Evolutionary conservation across 352 stramenopile genomes (phyloP).

Genomic region (Pythium utonaiense): DNA sequence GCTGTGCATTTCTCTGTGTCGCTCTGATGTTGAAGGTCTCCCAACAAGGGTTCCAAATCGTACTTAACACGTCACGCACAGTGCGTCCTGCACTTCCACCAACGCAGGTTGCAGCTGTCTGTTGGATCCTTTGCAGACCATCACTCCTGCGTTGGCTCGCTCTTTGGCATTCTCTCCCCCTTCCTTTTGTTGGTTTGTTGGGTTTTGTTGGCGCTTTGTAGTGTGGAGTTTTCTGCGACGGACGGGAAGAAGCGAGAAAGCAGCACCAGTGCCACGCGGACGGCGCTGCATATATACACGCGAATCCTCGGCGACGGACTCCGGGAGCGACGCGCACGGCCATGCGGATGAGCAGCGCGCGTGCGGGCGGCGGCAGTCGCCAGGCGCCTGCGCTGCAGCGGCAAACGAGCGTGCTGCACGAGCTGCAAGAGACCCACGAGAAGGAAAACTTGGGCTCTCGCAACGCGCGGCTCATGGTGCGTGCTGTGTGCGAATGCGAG

Average conservation of each 20-base stretch:
- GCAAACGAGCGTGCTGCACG: conserved; percentile 74
- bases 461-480: conserved; percentile 74
- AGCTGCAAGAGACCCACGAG: conserved; percentile 74
- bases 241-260: background rate
- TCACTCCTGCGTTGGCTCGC: conserved; percentile 18
- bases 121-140: conserved; percentile 24
- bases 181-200: background rate
- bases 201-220: no score
- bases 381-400: conserved; percentile 34
- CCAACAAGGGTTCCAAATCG: conserved; percentile 1
- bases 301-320: background rate
- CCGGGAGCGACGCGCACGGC: background rate
- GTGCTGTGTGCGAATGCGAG: no score
- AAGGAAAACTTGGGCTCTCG: conserved; percentile 66
- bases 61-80: conserved; percentile 6
- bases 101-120: conserved; percentile 14
- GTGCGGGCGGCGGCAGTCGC: conserved; percentile 3
- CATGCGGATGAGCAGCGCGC: conserved; percentile 31
- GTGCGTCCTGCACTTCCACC: no score
- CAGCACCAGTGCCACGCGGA: no score
- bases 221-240: conserved; percentile 5
- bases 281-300: background rate
- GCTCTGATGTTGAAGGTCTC: conserved; percentile 11
- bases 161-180: conserved; percentile 4
- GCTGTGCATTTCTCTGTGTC: background rate